Evolutionary conservation across 306 rosid species (phyloP), one percentile per base, ranked within the genome.

Genomic region (Clitoria ternatea): DNA sequence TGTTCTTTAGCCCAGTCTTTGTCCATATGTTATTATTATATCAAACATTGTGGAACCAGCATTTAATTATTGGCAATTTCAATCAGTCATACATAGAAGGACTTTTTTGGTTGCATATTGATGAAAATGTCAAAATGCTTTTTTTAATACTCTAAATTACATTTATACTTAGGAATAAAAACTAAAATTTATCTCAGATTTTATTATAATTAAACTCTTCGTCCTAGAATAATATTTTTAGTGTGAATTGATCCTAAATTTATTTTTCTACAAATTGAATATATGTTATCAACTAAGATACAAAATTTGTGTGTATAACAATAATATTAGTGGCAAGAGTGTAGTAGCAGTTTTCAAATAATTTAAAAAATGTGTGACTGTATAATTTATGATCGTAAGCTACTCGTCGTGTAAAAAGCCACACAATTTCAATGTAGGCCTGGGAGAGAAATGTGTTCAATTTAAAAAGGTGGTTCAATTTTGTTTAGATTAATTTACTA

Each of bases 41-140:
- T 32, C 60, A 65, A 65, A 53, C 60, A 54, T 7, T 54, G 50
- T 56, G 68, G 53, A 71, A 64, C 47, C 61, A 23, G 14, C 5
- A 17, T 44, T 42, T 26, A 52, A 39, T 24, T 53, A 26, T 36
- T 47, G 27, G 7, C 3, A 10, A 47, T 23, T 23, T 67, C 26
- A 54, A 13, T 44, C n/a, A 10, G 10, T 24, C 27, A 22, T 20
- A 20, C 1, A 35, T 18, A 68, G 15, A 54, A 12, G 22, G 35
- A 47, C 1, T 68, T 69, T 68, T 20, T 18, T 39, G 35, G 18
- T 22, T 45, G 27, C 60, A 39, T 33, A 30, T 23, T 50, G 26
- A 20, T 36, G 39, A 69, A 50, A 69, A 33, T 50, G 74, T 69
- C 74, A 37, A 39, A 36, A 69, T 23, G 26, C 36, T n/a, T n/a